Base-by-base conservation (phyloP, 179 eudicot species). In the Silene coronaria region DNA sequence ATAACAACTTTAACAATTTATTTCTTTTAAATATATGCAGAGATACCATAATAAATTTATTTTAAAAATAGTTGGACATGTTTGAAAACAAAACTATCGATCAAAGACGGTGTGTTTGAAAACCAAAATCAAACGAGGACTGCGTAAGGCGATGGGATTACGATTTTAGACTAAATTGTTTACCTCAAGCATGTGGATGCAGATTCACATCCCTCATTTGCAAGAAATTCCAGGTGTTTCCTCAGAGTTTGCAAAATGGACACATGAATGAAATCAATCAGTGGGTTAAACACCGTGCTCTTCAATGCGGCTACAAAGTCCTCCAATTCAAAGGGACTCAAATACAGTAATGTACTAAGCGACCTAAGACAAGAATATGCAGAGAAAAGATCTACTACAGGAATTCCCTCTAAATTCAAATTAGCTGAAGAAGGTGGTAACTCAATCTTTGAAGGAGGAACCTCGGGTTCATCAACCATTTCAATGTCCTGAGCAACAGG, bases 161-260 rank as follows among this genome's bases (percentile, higher is more conserved):
- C 45, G 2, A 66, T 5, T 64, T 26, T 38, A 71, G 72, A 68
- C 51, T 58, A 76, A 75, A 66, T 1, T 19, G 24, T 57, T 76
- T 95, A 93, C 99, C 98, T 96, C 76, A 96, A 85, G 81, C 99
- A 96, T 53, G 63, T 82, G 34, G 88, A 84, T 73, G 97, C 98
- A 72, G 94, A 85, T 72, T 79, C 79, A 64, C 81, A 82, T 60
- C 90, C 89, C 79, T 93, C 97, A 67, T 63, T 75, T 23, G 98
- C 86, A 61, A 91, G 92, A 59, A 78, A 84, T 81, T 88, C 89
- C 79, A 96, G 67, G 80, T 90, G 96, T 82, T 84, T 87, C 82
- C 89, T 90, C 82, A 96, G 75, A 30, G 88, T 86, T 86, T 85
- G 89, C 80, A 96, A 78, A 71, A 93, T 84, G 72, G 94, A 86